Percentiles rank a stretch among this genome's conserved stretches.
Conservation (phyloP, 192 early-diverging fungal species). For the Backusella morwellensis region DNA sequence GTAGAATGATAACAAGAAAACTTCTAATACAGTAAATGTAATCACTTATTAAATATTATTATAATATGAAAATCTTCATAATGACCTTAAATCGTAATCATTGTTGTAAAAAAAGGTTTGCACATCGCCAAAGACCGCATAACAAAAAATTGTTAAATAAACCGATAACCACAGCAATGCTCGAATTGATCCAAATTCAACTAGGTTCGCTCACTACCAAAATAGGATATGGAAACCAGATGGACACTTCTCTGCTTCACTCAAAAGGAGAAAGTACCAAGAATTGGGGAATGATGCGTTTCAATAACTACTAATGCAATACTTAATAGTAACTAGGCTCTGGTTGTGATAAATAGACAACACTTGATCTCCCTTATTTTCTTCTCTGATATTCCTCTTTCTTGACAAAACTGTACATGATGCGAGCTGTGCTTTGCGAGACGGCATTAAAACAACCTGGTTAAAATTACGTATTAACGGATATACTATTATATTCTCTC, state of each 20-base stretch:
- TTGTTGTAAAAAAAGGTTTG: too few species aligned
- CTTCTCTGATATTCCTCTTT: neutral
- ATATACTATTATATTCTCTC: neutral
- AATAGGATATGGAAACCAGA: neutral
- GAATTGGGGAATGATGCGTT: neutral
- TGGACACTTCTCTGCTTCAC: neutral
- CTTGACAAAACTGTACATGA: neutral
- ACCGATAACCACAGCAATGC: too few species aligned
- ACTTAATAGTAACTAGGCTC: neutral
- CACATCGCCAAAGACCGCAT: too few species aligned
- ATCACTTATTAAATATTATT: too few species aligned
- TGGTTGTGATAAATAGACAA: neutral
- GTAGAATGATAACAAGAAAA: too few species aligned
- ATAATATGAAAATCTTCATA: too few species aligned
- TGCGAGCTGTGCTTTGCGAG: neutral
- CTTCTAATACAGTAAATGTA: too few species aligned
- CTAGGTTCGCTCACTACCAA: neutral
- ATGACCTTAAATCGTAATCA: too few species aligned
- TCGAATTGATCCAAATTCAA: neutral
- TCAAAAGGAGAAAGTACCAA: neutral
- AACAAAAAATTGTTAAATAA: too few species aligned
- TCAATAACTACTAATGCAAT: neutral
- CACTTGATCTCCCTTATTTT: neutral
- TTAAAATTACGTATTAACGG: neutral
- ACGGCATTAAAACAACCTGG: neutral